Evolutionary conservation across 495 filamentous ascomycete species (phyloP).

Genomic region (Penicillium taxi): DNA sequence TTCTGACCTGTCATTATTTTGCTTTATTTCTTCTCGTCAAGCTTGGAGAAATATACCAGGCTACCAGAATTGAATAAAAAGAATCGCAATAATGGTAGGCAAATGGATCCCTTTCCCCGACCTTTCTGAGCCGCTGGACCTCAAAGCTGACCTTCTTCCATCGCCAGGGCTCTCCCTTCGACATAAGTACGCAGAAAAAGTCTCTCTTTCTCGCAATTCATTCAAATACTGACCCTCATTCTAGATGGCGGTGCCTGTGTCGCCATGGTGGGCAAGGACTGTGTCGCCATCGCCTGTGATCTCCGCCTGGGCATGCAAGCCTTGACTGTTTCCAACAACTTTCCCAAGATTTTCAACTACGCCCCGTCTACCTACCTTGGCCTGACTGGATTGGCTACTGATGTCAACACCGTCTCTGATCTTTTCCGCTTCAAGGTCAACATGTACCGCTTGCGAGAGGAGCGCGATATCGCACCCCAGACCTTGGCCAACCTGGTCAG

Average conservation of each 20-base stretch:
- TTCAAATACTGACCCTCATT: constrained; percentile 21
- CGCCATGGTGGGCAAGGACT: constrained; percentile 98
- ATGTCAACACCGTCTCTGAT: constrained; percentile 89
- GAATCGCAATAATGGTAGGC: constrained; percentile 23
- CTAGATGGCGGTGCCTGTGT: constrained; percentile 92
- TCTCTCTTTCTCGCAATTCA: constrained; percentile 2
- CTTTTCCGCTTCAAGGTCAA: constrained; percentile 99
- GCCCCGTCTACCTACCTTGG: constrained; percentile 89
- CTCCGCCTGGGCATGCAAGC: constrained; percentile 95
- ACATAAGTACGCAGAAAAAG: constrained; percentile 61
- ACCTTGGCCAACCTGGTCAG: constrained; percentile 95
- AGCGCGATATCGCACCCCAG: constrained; percentile 86
- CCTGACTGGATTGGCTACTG: constrained; percentile 90
- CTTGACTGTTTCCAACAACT: constrained; percentile 97
- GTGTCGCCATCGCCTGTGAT: constrained; percentile 98
- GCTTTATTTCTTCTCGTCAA: constrained; percentile 3
- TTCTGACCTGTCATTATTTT: constrained; percentile 7
- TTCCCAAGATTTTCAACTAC: constrained; percentile 99
- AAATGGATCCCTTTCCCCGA: constrained; percentile 14
- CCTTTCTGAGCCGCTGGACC: constrained; percentile 7
- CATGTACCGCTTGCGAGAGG: constrained; percentile 98
- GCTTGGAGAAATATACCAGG: constrained; percentile 7
- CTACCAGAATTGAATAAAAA: constrained; percentile 16
- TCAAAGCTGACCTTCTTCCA: constrained; percentile 28
- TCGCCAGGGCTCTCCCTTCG: constrained; percentile 67